These are phyloP conservation scores for Cladosporium oxysporum DNA, from an alignment of 2,329 filamentous ascomycete genomes.

Conservation along the genomic window DNA sequence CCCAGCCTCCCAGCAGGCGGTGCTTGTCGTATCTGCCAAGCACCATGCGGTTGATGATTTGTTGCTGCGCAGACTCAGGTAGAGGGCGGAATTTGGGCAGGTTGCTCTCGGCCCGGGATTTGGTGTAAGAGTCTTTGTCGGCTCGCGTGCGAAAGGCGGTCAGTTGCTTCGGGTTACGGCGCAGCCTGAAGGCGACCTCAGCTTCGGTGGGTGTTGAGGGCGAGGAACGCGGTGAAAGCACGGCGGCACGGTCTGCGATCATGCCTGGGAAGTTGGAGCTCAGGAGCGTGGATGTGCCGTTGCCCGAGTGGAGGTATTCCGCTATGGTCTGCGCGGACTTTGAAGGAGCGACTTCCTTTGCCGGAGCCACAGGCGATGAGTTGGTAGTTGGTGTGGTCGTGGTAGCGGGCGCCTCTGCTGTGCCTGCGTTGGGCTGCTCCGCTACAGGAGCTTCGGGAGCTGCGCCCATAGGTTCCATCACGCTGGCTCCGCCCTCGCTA, in stretches of 20 bases:
- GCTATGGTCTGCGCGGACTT: neutral
- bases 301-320: slow-evolving; percentile 24
- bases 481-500: slow-evolving; percentile 21
- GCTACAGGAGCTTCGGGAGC: neutral
- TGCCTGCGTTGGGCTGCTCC: slow-evolving; percentile 7
- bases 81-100: slow-evolving; percentile 22
- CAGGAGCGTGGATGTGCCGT: slow-evolving; percentile 30
- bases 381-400: neutral
- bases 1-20: slow-evolving; percentile 22
- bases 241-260: slow-evolving; percentile 30
- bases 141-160: slow-evolving; percentile 24
- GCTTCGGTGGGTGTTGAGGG: slow-evolving; percentile 20
- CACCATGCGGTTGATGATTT: slow-evolving; percentile 29
- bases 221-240: slow-evolving; percentile 11
- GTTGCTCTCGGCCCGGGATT: slow-evolving; percentile 23
- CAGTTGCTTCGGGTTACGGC: slow-evolving; percentile 25
- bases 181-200: slow-evolving; percentile 22
- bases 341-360: neutral
- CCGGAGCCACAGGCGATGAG: neutral
- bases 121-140: slow-evolving; percentile 25
- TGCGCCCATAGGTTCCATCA: slow-evolving; percentile 6
- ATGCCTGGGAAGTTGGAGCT: slow-evolving; percentile 30
- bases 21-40: slow-evolving; percentile 29
- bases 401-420: slow-evolving; percentile 2
- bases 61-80: slow-evolving; percentile 20